A percentile compares a stretch with the other conserved stretches of the same genome.
Conservation (phyloP, 1,139 yeast genomes). For the Candida pseudoviswanathii region DNA sequence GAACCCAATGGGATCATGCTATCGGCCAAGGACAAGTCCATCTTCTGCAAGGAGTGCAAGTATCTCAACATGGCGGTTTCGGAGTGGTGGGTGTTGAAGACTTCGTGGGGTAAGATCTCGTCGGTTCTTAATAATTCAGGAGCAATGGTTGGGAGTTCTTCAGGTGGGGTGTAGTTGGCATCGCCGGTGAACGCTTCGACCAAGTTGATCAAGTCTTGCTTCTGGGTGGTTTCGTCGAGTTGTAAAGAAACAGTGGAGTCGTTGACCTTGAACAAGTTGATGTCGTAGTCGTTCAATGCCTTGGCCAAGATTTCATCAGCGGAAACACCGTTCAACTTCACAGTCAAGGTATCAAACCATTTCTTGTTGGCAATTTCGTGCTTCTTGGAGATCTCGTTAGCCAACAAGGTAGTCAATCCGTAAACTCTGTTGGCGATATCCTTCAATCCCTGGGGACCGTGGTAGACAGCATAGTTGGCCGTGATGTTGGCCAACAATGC, state of each 20-base stretch:
- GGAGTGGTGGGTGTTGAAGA: conserved; percentile 85
- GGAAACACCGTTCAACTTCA: conserved; percentile 52
- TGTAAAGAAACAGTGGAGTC: conserved; percentile 68
- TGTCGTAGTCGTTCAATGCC: conserved; percentile 65
- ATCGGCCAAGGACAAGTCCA: conserved; percentile 90
- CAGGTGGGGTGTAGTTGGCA: conserved; percentile 22
- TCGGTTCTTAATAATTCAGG: conserved; percentile 60
- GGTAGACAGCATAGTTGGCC: conserved; percentile 94
- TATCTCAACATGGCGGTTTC: conserved; percentile 95
- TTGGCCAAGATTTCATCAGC: conserved; percentile 57
- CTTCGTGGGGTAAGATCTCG: conserved; percentile 66
- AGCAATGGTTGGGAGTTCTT: conserved; percentile 55
- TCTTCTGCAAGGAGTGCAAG: conserved; percentile 79
- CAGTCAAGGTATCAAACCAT: conserved; percentile 89
- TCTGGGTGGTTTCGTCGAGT: conserved; percentile 82
- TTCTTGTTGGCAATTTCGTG: conserved; percentile 58
- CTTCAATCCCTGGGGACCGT: conserved; percentile 89
- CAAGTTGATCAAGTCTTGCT: conserved; percentile 60
- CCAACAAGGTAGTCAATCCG: conserved; percentile 74
- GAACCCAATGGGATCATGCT: conserved; percentile 98
- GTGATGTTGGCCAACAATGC: conserved; percentile 94
- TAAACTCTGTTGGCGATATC: conserved; percentile 78
- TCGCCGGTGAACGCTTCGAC: conserved; percentile 57
- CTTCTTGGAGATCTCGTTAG: conserved; percentile 49
- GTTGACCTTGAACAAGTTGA: conserved; percentile 75